phyloP scores from a whole-genome alignment of 2,329 filamentous ascomycete species.

The Nectriaceae sp. region DNA sequence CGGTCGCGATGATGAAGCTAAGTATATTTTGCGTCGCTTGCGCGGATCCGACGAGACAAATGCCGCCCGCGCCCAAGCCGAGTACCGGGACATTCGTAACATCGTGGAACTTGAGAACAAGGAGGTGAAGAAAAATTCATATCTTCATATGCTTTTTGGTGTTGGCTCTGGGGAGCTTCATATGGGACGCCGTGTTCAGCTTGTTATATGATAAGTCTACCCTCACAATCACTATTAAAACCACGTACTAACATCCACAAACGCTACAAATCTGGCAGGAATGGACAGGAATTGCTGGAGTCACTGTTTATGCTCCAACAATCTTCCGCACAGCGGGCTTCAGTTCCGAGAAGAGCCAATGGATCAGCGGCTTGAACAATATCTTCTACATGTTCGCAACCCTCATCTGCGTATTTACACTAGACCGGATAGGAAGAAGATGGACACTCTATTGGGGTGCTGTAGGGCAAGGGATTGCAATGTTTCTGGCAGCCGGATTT shows the following conservation, averaged over 20 bases:
- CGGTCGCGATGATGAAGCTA: slow-evolving; percentile 66
- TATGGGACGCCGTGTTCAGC: slow-evolving; percentile 66
- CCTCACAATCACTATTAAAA: background rate
- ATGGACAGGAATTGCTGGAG: slow-evolving; percentile 70
- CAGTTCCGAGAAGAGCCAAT: slow-evolving; percentile 59
- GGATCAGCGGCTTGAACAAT: slow-evolving; percentile 60
- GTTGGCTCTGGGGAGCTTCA: slow-evolving; percentile 66
- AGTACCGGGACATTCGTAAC: slow-evolving; percentile 69
- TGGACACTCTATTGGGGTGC: slow-evolving; percentile 72
- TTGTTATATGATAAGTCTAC: slow-evolving; percentile 56
- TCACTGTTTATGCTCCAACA: slow-evolving; percentile 60
- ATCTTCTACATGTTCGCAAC: slow-evolving; percentile 63
- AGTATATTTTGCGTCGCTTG: slow-evolving; percentile 64
- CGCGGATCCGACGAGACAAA: slow-evolving; percentile 60
- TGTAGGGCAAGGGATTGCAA: slow-evolving; percentile 62
- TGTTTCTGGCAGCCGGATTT: slow-evolving; percentile 64
- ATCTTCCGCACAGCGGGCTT: slow-evolving; percentile 71
- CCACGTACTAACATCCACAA: too few relatives aligned
- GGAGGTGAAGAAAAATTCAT: slow-evolving; percentile 61
- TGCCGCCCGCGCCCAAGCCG: slow-evolving; percentile 55
- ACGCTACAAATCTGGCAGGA: slow-evolving; percentile 69
- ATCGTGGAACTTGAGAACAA: slow-evolving; percentile 51
- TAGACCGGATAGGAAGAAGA: slow-evolving; percentile 68
- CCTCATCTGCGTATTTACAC: slow-evolving; percentile 68
- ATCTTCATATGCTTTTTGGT: slow-evolving; percentile 67